These are phyloP conservation scores for Physcomitrium patens DNA, from an alignment of 225 moss, liverwort and hornwort species.

Conservation along the genomic window DNA sequence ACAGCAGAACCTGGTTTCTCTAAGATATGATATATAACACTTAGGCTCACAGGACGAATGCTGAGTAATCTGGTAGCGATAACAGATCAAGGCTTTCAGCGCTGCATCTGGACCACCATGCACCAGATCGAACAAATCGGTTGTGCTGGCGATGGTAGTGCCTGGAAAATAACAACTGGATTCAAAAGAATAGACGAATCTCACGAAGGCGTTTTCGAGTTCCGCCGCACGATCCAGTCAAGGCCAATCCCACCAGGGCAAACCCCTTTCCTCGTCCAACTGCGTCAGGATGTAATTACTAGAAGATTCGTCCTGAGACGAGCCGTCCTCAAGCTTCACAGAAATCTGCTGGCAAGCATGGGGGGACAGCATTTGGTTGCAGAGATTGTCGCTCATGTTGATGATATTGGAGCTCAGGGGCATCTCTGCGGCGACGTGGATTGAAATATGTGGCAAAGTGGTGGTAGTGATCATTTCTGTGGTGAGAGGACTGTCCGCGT, in stretches of 20 bases:
- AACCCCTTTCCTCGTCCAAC: slow-evolving; percentile 44
- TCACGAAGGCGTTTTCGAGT: background rate
- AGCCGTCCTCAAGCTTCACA: slow-evolving; percentile 68
- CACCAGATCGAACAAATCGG: background rate
- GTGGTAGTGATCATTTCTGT: slow-evolving; percentile 46
- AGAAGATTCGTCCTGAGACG: slow-evolving; percentile 65
- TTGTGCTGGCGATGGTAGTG: background rate
- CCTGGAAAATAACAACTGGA: slow-evolving; percentile 13
- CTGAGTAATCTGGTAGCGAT: background rate
- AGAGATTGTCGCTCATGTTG: slow-evolving; percentile 64
- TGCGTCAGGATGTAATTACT: slow-evolving; percentile 57
- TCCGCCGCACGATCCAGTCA: slow-evolving; percentile 7
- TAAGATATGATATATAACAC: slow-evolving; percentile 13
- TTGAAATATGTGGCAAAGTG: background rate
- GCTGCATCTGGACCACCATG: background rate
- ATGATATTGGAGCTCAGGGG: slow-evolving; percentile 44
- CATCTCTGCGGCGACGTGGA: background rate
- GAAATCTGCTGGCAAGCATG: slow-evolving; percentile 45
- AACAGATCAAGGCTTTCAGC: background rate
- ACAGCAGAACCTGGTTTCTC: slow-evolving; percentile 53
- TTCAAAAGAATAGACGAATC: background rate
- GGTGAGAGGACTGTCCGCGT: slow-evolving; percentile 77
- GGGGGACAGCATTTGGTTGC: slow-evolving; percentile 40
- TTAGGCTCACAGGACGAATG: background rate
- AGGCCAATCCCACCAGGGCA: slow-evolving; percentile 44